Conservation (phyloP, 2,329 filamentous ascomycete species). For the Rutstroemia sp. region DNA sequence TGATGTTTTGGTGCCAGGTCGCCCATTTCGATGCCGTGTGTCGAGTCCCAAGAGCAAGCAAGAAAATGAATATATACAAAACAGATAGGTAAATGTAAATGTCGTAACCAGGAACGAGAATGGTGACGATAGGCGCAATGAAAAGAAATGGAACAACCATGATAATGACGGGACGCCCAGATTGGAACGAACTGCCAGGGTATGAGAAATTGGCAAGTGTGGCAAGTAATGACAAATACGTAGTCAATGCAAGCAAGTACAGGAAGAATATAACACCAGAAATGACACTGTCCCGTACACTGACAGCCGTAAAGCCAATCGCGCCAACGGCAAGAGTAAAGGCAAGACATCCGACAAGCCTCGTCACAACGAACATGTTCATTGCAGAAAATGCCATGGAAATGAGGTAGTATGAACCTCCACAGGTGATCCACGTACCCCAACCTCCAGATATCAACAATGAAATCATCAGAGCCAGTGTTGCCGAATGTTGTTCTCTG, state of each 20-base stretch:
- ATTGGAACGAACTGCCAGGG: slow-evolving; percentile 43
- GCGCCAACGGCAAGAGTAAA: slow-evolving; percentile 31
- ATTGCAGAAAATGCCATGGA: slow-evolving; percentile 42
- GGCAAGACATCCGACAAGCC: slow-evolving; percentile 41
- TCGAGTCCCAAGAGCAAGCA: slow-evolving; percentile 44
- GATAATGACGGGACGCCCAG: slow-evolving; percentile 42
- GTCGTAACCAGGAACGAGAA: slow-evolving; percentile 42
- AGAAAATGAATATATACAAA: slow-evolving; percentile 43
- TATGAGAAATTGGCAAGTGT: slow-evolving; percentile 41
- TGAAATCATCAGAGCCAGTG: slow-evolving; percentile 48
- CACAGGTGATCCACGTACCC: slow-evolving; percentile 55
- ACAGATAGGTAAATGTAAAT: slow-evolving; percentile 48
- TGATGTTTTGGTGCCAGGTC: slow-evolving; percentile 45
- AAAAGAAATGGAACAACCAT: slow-evolving; percentile 47
- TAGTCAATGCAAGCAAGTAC: slow-evolving; percentile 49
- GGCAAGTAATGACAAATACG: slow-evolving; percentile 50
- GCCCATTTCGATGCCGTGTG: slow-evolving; percentile 49
- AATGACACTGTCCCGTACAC: slow-evolving; percentile 35
- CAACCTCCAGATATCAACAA: slow-evolving; percentile 51
- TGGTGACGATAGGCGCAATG: slow-evolving; percentile 49
- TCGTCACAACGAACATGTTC: slow-evolving; percentile 34
- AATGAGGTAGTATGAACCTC: slow-evolving; percentile 55
- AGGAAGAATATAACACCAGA: slow-evolving; percentile 50
- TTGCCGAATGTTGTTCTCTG: slow-evolving; percentile 44
- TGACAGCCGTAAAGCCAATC: slow-evolving; percentile 42